Conservation (phyloP, 495 filamentous ascomycete genomes). For the Trichoderma erinaceum region DNA sequence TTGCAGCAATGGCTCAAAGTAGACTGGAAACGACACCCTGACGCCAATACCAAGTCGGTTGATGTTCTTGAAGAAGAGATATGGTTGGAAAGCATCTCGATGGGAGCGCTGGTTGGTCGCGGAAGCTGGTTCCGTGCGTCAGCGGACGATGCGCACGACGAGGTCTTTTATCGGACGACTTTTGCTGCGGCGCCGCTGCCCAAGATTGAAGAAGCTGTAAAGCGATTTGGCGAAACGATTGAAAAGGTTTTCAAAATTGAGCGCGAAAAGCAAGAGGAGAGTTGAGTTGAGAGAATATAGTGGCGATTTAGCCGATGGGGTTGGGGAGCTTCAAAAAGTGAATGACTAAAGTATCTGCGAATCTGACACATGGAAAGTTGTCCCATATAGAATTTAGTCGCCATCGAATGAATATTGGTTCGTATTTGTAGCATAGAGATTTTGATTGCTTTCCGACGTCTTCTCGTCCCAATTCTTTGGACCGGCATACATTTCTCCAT, state of each 20-base stretch:
- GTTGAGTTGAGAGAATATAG: not conserved
- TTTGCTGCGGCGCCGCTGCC: not conserved
- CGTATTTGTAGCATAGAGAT: too few relatives aligned
- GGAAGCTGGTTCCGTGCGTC: constrained; percentile 5
- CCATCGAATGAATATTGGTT: too few relatives aligned
- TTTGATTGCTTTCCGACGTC: too few relatives aligned
- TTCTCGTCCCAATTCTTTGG: too few relatives aligned
- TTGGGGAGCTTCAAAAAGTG: too few relatives aligned
- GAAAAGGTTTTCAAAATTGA: not conserved
- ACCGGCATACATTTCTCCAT: too few relatives aligned
- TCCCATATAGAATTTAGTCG: too few relatives aligned
- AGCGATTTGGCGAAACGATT: not conserved
- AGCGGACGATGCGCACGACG: not conserved
- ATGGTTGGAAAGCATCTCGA: constrained; percentile 7
- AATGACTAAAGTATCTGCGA: too few relatives aligned
- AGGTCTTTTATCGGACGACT: constrained; percentile 1
- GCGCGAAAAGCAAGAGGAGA: not conserved
- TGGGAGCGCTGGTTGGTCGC: not conserved
- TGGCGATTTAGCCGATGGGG: too few relatives aligned
- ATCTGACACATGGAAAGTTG: too few relatives aligned
- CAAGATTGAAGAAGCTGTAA: constrained; percentile 10
- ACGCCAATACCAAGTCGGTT: not conserved
- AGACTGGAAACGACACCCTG: not conserved
- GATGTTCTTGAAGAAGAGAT: not conserved
- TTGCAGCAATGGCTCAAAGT: constrained; percentile 5